Percentiles rank a stretch among this genome's conserved stretches.
These are phyloP conservation scores for Lindgomyces ingoldianus DNA, from an alignment of 495 filamentous ascomycete genomes.

Conservation along the genomic window DNA sequence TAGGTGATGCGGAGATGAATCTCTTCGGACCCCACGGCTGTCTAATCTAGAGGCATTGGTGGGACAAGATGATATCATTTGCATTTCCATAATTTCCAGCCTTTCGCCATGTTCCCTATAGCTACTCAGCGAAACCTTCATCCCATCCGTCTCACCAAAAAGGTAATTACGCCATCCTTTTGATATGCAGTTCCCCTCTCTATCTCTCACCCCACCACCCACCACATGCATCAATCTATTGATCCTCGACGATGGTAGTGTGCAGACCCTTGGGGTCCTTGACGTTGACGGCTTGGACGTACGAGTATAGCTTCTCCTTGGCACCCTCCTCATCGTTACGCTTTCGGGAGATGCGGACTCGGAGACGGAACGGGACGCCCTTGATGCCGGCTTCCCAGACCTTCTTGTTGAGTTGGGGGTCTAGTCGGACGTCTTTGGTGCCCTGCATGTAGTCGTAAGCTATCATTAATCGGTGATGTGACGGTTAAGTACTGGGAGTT, in stretches of 20 bases:
- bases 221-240: constrained; percentile 32
- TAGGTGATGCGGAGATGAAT: no score
- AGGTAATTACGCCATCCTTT: background rate
- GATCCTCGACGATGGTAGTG: constrained; percentile 69
- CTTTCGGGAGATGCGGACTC: constrained; percentile 96
- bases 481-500: background rate
- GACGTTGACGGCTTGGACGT: constrained; percentile 98
- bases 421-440: constrained; percentile 94
- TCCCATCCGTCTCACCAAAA: background rate
- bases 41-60: background rate
- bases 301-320: constrained; percentile 97
- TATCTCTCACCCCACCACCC: background rate
- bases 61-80: background rate
- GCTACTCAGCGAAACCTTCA: background rate
- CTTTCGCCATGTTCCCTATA: background rate
- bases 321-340: constrained; percentile 99
- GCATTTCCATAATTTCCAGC: background rate
- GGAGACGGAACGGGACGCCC: constrained; percentile 94
- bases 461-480: background rate
- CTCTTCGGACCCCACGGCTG: no score
- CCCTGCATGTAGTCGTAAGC: constrained; percentile 57
- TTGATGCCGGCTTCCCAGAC: constrained; percentile 99
- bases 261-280: constrained; percentile 97
- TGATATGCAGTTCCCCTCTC: background rate
- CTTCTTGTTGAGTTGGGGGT: constrained; percentile 99